Evolutionary conservation across 208 protist species (phyloP).

Genomic region (Trypanosoma scelopori): DNA sequence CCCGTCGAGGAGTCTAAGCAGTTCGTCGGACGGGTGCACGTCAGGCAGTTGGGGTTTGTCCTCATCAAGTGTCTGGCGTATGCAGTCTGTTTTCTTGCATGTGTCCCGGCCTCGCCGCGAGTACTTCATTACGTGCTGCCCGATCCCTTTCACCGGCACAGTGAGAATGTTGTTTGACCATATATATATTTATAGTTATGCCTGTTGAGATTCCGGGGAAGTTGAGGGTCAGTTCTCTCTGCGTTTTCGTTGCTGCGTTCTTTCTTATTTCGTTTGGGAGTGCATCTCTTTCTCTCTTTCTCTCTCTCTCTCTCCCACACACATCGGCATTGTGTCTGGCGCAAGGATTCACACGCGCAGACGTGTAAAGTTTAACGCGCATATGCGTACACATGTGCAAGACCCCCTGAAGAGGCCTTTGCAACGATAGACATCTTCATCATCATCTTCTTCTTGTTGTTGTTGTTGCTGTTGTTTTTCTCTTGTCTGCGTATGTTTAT

Average conservation of each 20-base stretch:
- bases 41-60: conserved; percentile 78
- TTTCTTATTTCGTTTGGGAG: conserved; percentile 15
- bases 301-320: background rate
- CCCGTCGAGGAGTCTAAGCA: conserved; percentile 56
- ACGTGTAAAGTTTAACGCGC: too few species aligned
- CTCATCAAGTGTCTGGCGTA: conserved; percentile 64
- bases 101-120: conserved; percentile 68
- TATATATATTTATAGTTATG: too few species aligned
- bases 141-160: conserved; percentile 77
- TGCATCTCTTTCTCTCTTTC: conserved; percentile 13
- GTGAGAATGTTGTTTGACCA: conserved; percentile 37
- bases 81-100: conserved; percentile 58
- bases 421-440: too few species aligned
- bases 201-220: too few species aligned
- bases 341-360: too few species aligned
- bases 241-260: conserved; percentile 15
- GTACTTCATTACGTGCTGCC: conserved; percentile 60
- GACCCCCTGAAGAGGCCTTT: too few species aligned
- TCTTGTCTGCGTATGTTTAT: too few species aligned
- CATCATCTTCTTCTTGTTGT: too few species aligned
- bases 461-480: too few species aligned
- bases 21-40: conserved; percentile 79
- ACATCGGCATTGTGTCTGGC: too few species aligned
- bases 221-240: too few species aligned
- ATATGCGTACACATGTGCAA: too few species aligned